Base-by-base conservation (phyloP, 352 stramenopile genomes). In the Phytophthora pini region DNA sequence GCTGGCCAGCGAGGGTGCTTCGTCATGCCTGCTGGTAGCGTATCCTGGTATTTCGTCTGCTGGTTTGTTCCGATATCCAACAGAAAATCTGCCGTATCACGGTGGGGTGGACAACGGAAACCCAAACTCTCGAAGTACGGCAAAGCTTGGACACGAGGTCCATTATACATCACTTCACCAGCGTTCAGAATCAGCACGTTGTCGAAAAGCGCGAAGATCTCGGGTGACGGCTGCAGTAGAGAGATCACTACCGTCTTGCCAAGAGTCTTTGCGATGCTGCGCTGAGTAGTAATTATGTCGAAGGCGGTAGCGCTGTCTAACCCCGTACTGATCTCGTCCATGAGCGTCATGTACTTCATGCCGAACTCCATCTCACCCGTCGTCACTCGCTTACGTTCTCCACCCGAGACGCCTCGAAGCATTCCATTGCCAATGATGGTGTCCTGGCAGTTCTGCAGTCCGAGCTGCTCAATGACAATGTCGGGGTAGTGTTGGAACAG, bases 171-270 rank as follows among this genome's bases (percentile, higher is more conserved):
- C 32, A 98, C 77, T 31, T 82, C 63, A 31, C 94, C 93, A 38
- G 94, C 78, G 63, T 92, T 89, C 26, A 98, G 55, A 17, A 98
- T 57, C n/a, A 98, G 84, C 5, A 98, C 68, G 41, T 98, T 87
- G 68, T 98, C 95, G 68, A 98, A 98, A 13, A 98, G 71, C 8
- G 78, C 83, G 27, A 97, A 97, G 15, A 97, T 93, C 69, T 98
- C 94, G 0, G 95, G 95, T 10, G 94, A 81, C 20, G 94, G 94
- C 68, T 98, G 80, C 26, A 97, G 64, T 22, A 98, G 66, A 7
- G 88, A 89, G 32, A 97, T 77, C 10, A 93, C 77, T n/a, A 82
- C 56, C 9, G 81, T 90, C 49, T 68, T 70, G 10, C 74, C 67
- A 24, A 93, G 67, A 9, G 64, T 79, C 36, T 77, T 52, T 9